Percentiles rank a stretch among this genome's conserved stretches.
These are phyloP conservation scores for Lophiotrema nucula DNA, from an alignment of 495 filamentous ascomycete genomes.

Conservation along the genomic window DNA sequence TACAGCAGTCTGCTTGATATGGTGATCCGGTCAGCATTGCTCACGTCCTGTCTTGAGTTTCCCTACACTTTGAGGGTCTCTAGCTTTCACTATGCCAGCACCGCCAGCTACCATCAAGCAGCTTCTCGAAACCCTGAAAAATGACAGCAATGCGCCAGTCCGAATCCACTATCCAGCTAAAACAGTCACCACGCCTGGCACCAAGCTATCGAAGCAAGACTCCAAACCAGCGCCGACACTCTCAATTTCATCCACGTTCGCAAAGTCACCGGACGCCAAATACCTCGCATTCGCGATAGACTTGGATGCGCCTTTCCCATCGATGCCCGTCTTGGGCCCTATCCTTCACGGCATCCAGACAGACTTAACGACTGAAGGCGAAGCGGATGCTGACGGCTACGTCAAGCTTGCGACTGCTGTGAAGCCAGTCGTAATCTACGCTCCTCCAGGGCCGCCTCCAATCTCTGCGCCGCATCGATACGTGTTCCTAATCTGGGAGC, in stretches of 20 bases:
- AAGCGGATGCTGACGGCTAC: slow-evolving; percentile 13
- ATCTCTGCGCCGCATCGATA: slow-evolving; percentile 13
- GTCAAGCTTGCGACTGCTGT: neutral
- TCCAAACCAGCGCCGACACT: neutral
- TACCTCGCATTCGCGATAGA: slow-evolving; percentile 4
- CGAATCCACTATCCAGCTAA: neutral
- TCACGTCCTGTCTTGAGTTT: no score
- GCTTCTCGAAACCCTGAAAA: neutral
- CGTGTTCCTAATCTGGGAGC: slow-evolving; percentile 18
- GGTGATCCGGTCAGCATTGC: no score
- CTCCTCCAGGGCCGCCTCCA: slow-evolving; percentile 3
- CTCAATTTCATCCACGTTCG: slow-evolving; percentile 5
- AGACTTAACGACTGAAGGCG: neutral
- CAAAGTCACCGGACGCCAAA: neutral
- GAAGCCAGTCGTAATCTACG: neutral
- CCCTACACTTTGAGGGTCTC: no score
- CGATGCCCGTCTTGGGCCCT: slow-evolving; percentile 2
- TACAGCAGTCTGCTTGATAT: no score
- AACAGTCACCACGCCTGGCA: neutral
- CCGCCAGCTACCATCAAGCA: neutral
- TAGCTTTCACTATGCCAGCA: no score
- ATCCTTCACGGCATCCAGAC: slow-evolving; percentile 7
- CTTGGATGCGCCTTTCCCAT: slow-evolving; percentile 9
- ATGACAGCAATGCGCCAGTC: neutral
- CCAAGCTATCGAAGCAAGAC: neutral